Evolutionary conservation across 371 early-diverging fungal genomes (phyloP).

Genomic region (Mucor mucedo): DNA sequence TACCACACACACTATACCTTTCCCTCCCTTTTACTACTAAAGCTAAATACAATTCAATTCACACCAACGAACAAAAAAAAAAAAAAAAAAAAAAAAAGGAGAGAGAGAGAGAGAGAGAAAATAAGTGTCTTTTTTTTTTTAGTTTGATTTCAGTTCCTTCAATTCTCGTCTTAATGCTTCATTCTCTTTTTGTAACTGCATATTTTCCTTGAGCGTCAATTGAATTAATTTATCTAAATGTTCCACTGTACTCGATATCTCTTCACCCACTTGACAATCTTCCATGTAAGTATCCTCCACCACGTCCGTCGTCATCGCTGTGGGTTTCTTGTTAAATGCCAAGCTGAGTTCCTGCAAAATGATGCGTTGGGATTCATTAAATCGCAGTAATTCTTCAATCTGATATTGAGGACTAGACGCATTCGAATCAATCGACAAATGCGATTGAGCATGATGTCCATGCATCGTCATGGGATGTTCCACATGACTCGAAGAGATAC

Average conservation of each 20-base stretch:
- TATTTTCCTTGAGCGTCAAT: conserved; percentile 53
- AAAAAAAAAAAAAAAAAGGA: no score
- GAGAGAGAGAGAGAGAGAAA: no score
- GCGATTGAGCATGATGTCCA: conserved; percentile 14
- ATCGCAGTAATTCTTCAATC: conserved; percentile 40
- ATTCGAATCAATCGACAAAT: not conserved
- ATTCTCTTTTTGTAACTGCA: conserved; percentile 53
- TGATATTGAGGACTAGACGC: conserved; percentile 25
- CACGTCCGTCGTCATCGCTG: not conserved
- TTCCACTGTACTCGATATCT: conserved; percentile 17
- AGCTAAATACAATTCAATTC: not conserved
- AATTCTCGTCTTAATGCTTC: conserved; percentile 28
- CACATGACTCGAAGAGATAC: conserved; percentile 13
- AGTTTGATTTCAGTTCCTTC: conserved; percentile 20
- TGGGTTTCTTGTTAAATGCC: conserved; percentile 8
- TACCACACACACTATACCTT: not conserved
- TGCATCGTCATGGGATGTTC: not conserved
- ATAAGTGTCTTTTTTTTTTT: not conserved
- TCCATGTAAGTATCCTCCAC: no score
- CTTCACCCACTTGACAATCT: not conserved
- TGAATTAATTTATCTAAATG: conserved; percentile 53
- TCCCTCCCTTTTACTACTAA: not conserved
- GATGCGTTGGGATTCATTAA: conserved; percentile 39
- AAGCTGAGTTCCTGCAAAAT: conserved; percentile 40
- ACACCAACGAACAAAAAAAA: no score